phyloP scores from a whole-genome alignment of 176 grass and related monocot genomes.

The Puccinellia tenuiflora region DNA sequence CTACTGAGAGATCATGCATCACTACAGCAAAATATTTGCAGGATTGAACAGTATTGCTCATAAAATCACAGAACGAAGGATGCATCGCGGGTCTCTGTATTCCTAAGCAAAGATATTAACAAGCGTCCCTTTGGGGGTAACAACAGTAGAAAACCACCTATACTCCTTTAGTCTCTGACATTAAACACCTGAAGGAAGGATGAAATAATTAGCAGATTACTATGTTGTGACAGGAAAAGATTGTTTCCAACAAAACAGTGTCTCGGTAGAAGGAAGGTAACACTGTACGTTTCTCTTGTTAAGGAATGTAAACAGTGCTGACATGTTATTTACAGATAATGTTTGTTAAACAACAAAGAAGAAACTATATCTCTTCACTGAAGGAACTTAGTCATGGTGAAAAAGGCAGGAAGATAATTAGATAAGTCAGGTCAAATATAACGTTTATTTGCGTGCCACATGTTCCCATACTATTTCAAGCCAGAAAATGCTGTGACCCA shows the following conservation, averaged over 20 bases:
- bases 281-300: conserved; percentile 1
- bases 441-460: not conserved
- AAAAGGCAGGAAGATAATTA: not conserved
- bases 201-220: conserved; percentile 12
- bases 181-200: conserved; percentile 47
- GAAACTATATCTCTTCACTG: not conserved
- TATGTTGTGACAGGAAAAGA: not conserved
- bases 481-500: not conserved
- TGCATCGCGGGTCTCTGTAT: conserved; percentile 25
- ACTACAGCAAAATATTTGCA: conserved; percentile 16
- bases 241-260: not conserved
- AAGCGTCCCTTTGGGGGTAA: conserved; percentile 28
- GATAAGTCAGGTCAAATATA: conserved; percentile 3
- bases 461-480: conserved; percentile 5
- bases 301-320: not conserved
- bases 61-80: conserved; percentile 22
- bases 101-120: conserved; percentile 49
- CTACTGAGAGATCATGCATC: not conserved
- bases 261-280: not conserved
- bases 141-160: conserved; percentile 31
- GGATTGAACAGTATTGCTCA: conserved; percentile 1
- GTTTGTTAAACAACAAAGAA: not conserved
- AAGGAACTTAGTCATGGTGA: not conserved
- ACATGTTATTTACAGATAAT: not conserved
- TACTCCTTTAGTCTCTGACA: conserved; percentile 27